These are phyloP conservation scores for Penicillium lagena DNA, from an alignment of 495 filamentous ascomycete species.

Conservation along the genomic window DNA sequence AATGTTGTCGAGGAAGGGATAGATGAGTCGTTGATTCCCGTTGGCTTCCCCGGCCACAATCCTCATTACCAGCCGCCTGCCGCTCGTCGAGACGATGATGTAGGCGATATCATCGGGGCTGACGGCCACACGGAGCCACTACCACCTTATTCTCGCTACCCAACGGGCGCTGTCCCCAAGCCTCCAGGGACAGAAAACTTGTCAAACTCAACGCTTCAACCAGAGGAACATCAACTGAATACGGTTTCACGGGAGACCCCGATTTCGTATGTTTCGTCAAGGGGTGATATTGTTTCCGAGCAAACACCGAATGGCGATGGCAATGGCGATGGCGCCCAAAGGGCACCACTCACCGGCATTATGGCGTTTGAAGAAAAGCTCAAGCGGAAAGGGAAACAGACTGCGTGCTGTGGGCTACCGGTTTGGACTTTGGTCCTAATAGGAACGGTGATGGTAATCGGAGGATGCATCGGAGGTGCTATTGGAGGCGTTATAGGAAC, in stretches of 20 bases:
- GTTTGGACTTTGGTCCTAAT: constrained; percentile 61
- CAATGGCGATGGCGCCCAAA: constrained; percentile 3
- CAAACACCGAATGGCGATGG: constrained; percentile 3
- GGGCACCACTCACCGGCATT: constrained; percentile 22
- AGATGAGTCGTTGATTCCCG: constrained; percentile 47
- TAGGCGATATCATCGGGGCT: constrained; percentile 78
- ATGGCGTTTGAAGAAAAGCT: constrained; percentile 49
- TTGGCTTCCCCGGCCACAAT: constrained; percentile 66
- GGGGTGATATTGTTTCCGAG: constrained; percentile 16
- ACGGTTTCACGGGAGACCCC: constrained; percentile 16
- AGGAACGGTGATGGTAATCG: constrained; percentile 46
- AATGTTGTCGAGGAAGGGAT: constrained; percentile 54
- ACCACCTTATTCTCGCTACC: constrained; percentile 81
- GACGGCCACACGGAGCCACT: constrained; percentile 87
- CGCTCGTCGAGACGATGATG: constrained; percentile 77
- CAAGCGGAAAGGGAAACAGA: constrained; percentile 49
- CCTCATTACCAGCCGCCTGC: constrained; percentile 62
- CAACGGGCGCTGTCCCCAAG: constrained; percentile 48
- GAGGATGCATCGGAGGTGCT: constrained; percentile 49
- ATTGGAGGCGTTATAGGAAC: constrained; percentile 52
- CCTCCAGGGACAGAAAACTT: constrained; percentile 19
- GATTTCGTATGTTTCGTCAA: constrained; percentile 43
- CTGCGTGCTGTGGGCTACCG: constrained; percentile 58
- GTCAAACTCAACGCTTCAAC: constrained; percentile 12
- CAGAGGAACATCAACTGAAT: constrained; percentile 17